Percentiles rank a stretch among this genome's conserved stretches.
Conservation (phyloP, 305 asterid genomes). For the Fraxinus platypoda region DNA sequence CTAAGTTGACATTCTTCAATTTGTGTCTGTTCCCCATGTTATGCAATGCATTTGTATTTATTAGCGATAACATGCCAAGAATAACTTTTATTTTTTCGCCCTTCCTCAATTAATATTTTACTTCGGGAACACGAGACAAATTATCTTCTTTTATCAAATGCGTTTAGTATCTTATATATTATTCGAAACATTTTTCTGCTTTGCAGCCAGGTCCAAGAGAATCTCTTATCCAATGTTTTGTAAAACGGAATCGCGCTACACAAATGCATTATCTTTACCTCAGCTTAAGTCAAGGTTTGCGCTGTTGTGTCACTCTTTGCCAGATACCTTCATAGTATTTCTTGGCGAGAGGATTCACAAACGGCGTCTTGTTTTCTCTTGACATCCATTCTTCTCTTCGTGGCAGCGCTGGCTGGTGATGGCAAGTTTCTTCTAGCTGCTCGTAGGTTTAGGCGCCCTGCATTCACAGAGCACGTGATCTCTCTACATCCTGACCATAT, state of each 20-base stretch:
- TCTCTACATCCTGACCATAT: conserved; percentile 63
- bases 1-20: background rate
- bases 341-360: background rate
- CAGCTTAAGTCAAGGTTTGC: conserved; percentile 74
- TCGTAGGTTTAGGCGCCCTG: conserved; percentile 70
- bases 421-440: conserved; percentile 97
- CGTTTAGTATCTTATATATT: background rate
- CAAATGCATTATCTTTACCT: conserved; percentile 74
- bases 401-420: conserved; percentile 80
- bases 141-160: background rate
- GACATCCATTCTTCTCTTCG: conserved; percentile 20
- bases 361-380: background rate
- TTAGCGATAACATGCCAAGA: background rate
- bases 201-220: conserved; percentile 99
- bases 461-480: conserved; percentile 80
- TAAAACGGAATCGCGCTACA: conserved; percentile 68
- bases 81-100: background rate
- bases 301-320: background rate
- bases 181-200: conserved; percentile 8
- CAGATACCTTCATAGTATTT: background rate
- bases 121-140: background rate
- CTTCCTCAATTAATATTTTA: background rate
- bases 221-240: conserved; percentile 72
- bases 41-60: background rate
- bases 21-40: background rate